Conservation (phyloP, 768 basidiomycete genomes). For the Hygrophoropsis aurantiaca region DNA sequence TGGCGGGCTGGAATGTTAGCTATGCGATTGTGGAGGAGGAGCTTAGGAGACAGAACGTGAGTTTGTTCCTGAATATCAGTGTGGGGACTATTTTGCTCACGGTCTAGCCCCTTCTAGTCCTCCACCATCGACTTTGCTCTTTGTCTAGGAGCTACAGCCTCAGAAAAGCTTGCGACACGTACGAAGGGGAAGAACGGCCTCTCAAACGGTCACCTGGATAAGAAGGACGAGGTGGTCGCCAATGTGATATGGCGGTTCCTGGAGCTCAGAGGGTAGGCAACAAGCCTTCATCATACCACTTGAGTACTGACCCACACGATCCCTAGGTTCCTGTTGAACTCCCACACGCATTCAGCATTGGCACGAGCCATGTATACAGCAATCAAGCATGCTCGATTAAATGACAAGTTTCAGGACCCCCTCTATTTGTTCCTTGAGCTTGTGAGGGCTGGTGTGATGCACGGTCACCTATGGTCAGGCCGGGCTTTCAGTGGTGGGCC, state of each 20-base stretch:
- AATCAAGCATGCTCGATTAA: conserved; percentile 73
- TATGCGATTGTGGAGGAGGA: conserved; percentile 89
- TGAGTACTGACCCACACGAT: conserved; percentile 6
- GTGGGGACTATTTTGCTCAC: conserved; percentile 25
- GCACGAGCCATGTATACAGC: conserved; percentile 91
- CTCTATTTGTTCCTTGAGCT: conserved; percentile 94
- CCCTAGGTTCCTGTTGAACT: conserved; percentile 80
- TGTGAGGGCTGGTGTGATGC: conserved; percentile 94
- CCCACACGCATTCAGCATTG: conserved; percentile 85
- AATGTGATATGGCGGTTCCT: conserved; percentile 99
- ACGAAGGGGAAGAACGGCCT: conserved; percentile 68
- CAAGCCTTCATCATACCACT: conserved; percentile 4
- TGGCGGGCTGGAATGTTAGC: conserved; percentile 87
- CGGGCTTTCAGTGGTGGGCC: conserved; percentile 92
- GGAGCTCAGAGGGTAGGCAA: conserved; percentile 81
- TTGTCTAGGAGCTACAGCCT: conserved; percentile 87
- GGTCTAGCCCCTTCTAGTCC: conserved; percentile 52
- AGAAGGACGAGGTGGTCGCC: conserved; percentile 97
- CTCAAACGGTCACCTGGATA: conserved; percentile 64
- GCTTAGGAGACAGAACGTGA: conserved; percentile 91
- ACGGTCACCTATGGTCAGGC: conserved; percentile 87
- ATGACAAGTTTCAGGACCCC: conserved; percentile 98
- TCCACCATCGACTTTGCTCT: conserved; percentile 96
- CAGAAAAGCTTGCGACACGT: conserved; percentile 76
- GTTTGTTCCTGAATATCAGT: conserved; percentile 31